Evolutionary conservation across 768 basidiomycete species (phyloP).

Genomic region (Candolleomyces aberdarensis): DNA sequence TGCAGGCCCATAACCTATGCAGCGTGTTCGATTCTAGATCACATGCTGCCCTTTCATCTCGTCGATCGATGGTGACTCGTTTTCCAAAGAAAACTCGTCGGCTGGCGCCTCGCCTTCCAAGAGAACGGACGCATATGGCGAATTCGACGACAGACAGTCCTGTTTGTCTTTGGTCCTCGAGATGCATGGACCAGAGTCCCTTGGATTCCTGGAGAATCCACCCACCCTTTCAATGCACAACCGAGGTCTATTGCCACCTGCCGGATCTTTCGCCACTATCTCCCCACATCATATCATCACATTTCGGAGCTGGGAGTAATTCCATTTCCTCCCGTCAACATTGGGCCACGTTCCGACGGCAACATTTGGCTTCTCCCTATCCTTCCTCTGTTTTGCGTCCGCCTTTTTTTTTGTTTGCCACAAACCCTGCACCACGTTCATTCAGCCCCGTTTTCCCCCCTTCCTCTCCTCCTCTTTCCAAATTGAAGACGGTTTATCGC

Average conservation of each 20-base stretch:
- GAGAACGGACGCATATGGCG: slow-evolving; percentile 3
- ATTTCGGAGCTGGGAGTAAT: not conserved
- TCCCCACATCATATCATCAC: not conserved
- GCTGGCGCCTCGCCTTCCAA: not conserved
- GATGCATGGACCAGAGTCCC: slow-evolving; percentile 20
- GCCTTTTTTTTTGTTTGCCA: slow-evolving; percentile 5
- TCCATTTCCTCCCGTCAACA: not conserved
- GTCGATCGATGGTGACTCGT: slow-evolving; percentile 21
- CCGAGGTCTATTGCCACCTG: slow-evolving; percentile 17
- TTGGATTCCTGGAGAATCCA: slow-evolving; percentile 32
- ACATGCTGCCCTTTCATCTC: slow-evolving; percentile 15
- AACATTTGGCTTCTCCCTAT: not conserved
- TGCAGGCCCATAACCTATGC: slow-evolving; percentile 5
- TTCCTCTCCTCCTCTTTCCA: not conserved
- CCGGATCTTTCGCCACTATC: slow-evolving; percentile 4
- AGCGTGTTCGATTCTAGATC: slow-evolving; percentile 18
- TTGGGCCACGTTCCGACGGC: not conserved
- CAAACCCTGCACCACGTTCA: slow-evolving; percentile 1
- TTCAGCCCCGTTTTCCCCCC: slow-evolving; percentile 15
- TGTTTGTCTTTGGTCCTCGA: slow-evolving; percentile 25
- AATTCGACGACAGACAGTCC: slow-evolving; percentile 33
- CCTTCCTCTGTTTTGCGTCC: slow-evolving; percentile 3
- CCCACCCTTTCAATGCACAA: slow-evolving; percentile 1
- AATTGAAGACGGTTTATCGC: slow-evolving; percentile 1
- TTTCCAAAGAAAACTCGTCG: not conserved